Base-by-base conservation (phyloP, 1,139 yeast species). In the Dujonia santamariae region DNA sequence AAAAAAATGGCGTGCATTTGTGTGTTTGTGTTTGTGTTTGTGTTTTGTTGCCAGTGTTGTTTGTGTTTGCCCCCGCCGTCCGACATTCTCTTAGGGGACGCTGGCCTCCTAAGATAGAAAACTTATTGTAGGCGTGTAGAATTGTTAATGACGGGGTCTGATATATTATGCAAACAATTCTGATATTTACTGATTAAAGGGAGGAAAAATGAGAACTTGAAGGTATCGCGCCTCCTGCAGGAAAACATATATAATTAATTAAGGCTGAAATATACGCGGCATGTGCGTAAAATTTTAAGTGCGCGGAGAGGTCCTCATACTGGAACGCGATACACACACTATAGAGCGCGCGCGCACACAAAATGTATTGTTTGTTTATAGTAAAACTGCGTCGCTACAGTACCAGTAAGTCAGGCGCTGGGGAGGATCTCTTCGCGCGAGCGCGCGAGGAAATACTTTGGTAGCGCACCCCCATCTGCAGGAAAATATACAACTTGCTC, bases 261-360 rank as follows among this genome's bases (percentile, higher is more conserved):
- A 35, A 35, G 14, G 15, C 35, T 19, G 12, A 22, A 13, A 9
- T 7, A 23, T 35, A 35, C 37, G 21, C 33, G 28, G 14, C 4
- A 18, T 4, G 4, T 7, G 35, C 17, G 34, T 24, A 20, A 19
- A 20, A 25, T 24, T 16, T 24, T n/a, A 14, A 22, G 24, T 9
- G 19, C 18, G 20, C 28, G 21, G 16, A 15, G 26, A 19, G 24
- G 14, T 15, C 13, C 13, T 23, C 26, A n/a, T 23, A 12, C 14
- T 8, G 23, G 23, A 11, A 19, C 24, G 23, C 14, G 23, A 22
- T 28, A 20, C 13, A 4, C 12, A n/a, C 20, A 17, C 18, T 19
- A 6, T 5, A 19, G 22, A 19, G 7, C 22, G 11, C 23, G 23
- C 23, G 23, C 23, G 11, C 11, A 8, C 23, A 20, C 23, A 8